Conservation (phyloP, 768 basidiomycete genomes). For the Mycena metata region DNA sequence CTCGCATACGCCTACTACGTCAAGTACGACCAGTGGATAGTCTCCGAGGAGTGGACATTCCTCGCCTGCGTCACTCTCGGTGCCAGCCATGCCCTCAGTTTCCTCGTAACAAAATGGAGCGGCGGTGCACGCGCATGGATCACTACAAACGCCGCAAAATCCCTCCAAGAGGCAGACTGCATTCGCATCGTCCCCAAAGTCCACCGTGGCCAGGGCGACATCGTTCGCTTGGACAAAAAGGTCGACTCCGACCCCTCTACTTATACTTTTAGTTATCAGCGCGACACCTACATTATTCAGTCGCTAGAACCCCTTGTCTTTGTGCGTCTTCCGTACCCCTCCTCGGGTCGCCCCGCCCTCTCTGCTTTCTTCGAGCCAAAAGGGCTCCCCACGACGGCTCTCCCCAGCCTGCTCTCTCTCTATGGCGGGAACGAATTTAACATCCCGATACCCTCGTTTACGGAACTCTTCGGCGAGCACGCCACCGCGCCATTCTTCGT, state of each 20-base stretch:
- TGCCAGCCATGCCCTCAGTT: constrained; percentile 91
- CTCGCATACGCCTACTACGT: constrained; percentile 93
- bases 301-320: constrained; percentile 73
- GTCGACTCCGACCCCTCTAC: constrained; percentile 66
- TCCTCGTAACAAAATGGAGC: constrained; percentile 93
- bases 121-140: constrained; percentile 82
- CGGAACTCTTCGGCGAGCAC: constrained; percentile 93
- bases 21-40: constrained; percentile 91
- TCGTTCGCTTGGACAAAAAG: constrained; percentile 81
- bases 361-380: constrained; percentile 71
- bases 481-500: constrained; percentile 99
- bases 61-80: constrained; percentile 89
- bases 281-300: constrained; percentile 88
- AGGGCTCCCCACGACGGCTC: constrained; percentile 64
- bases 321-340: constrained; percentile 89
- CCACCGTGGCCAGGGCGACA: constrained; percentile 91
- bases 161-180: constrained; percentile 80
- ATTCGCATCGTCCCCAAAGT: constrained; percentile 84
- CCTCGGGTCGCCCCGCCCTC: constrained; percentile 76
- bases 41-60: constrained; percentile 98
- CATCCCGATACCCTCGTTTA: constrained; percentile 96
- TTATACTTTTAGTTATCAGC: constrained; percentile 94
- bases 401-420: constrained; percentile 68
- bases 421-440: constrained; percentile 97
- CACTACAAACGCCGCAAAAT: constrained; percentile 80